Evolutionary conservation across 495 filamentous ascomycete genomes (phyloP), one percentile per base, ranked within the genome.

Genomic region (Hyaloscypha variabilis): DNA sequence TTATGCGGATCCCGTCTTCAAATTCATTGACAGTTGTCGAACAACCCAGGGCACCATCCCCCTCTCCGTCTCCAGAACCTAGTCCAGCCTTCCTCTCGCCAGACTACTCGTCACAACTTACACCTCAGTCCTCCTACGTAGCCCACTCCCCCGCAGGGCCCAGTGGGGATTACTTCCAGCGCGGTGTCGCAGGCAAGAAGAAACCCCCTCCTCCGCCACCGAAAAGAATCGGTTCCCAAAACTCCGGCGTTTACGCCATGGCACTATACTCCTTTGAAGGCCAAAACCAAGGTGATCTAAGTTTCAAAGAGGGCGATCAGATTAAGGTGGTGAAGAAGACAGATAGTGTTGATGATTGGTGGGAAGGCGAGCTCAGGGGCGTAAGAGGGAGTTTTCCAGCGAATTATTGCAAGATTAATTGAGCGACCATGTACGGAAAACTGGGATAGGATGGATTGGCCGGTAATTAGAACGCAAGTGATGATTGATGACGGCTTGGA

Each of bases 301-400:
- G 82, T 13, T 97, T 98, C 76, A 81, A 78, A 11, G 90, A 96
- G 76, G 94, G 94, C 0, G 94, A 97, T 67, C 83, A 85, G 67
- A 97, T 98, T 69, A 87, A 83, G 60, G 88, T 98, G 2, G 73
- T 95, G 23, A 90, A 90, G 79, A 91, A 89, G 80, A 97, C 94
- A 2, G 85, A 85, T 23, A 95, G 90, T 61, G 89, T 86, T 30
- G 91, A 97, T 76, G 94, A 97, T 71, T 98, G 94, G 94, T 98
- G 94, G 94, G 87, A 92, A 62, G 94, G 94, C 21, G 93, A 97
- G 76, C 60, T 97, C 30, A 77, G 82, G 56, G 95, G 94, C 3
- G 73, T 77, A 25, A 83, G 82, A 72, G 94, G 94, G 11, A 88
- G 78, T 69, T 98, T 97, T 75, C 94, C 94, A 21, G 94, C 94